Evolutionary conservation across 441 rosid genomes (phyloP).

Genomic region (Arabidopsis lyrata): DNA sequence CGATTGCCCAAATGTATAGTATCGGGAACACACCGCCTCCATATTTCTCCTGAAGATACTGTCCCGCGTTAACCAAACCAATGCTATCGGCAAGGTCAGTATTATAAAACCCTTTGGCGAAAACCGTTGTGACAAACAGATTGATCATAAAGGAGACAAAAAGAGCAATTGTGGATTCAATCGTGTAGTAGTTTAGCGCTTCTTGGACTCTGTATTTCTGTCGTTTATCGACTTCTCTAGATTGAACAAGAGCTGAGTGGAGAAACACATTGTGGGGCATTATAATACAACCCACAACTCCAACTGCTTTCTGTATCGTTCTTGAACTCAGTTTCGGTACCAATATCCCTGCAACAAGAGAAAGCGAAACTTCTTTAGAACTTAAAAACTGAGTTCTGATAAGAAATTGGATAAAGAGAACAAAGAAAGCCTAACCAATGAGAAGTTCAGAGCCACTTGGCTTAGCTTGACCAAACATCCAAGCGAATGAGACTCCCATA

Average conservation of each 20-base stretch:
- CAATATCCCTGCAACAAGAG: constrained; percentile 63
- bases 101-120: constrained; percentile 87
- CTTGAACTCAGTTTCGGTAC: constrained; percentile 81
- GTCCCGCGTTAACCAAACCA: constrained; percentile 81
- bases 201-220: constrained; percentile 78
- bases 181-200: constrained; percentile 84
- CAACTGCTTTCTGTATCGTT: constrained; percentile 90
- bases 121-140: constrained; percentile 83
- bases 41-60: constrained; percentile 81
- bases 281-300: constrained; percentile 90
- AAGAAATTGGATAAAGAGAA: neutral
- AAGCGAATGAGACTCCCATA: constrained; percentile 90
- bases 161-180: constrained; percentile 80
- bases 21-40: constrained; percentile 87
- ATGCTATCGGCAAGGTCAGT: constrained; percentile 74
- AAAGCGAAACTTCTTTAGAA: neutral
- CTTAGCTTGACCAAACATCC: constrained; percentile 94
- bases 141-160: constrained; percentile 79
- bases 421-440: constrained; percentile 55
- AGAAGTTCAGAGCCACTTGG: constrained; percentile 78
- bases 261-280: constrained; percentile 97
- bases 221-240: constrained; percentile 68
- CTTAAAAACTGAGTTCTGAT: neutral
- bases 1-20: constrained; percentile 89
- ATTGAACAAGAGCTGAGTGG: constrained; percentile 95